Conservation (phyloP, 2,329 filamentous ascomycete genomes). For the Trichoderma aggressivum region DNA sequence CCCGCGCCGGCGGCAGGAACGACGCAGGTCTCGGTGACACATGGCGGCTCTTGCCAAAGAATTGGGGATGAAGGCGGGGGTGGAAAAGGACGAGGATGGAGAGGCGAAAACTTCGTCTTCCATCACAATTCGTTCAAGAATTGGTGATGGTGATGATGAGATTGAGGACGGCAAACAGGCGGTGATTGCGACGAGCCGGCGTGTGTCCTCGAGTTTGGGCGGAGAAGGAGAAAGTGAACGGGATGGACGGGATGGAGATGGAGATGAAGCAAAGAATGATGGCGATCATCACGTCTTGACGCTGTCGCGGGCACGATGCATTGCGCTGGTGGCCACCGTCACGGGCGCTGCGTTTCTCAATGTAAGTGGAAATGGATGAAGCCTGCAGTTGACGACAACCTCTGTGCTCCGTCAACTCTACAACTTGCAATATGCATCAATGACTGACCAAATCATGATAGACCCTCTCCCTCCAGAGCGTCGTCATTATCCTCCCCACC, state of each 20-base stretch:
- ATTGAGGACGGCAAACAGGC: neutral
- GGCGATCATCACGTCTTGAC: slow-evolving; percentile 30
- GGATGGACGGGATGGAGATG: neutral
- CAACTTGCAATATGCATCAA: too few relatives aligned
- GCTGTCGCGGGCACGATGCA: slow-evolving; percentile 50
- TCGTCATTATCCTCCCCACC: slow-evolving; percentile 61
- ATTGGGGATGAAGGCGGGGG: neutral
- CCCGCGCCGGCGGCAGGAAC: neutral
- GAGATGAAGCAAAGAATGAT: slow-evolving; percentile 2
- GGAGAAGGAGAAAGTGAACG: neutral
- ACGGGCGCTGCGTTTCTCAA: slow-evolving; percentile 57
- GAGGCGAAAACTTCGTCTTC: neutral
- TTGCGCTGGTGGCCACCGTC: slow-evolving; percentile 53
- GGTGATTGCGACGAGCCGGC: neutral
- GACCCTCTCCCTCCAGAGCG: slow-evolving; percentile 56
- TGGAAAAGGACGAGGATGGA: neutral
- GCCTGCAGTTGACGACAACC: neutral
- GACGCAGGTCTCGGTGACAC: neutral
- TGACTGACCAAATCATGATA: slow-evolving; percentile 23
- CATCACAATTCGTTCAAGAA: neutral
- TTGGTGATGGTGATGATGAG: neutral
- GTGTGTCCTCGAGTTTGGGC: neutral
- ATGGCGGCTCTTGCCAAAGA: neutral
- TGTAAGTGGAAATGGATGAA: slow-evolving; percentile 30
- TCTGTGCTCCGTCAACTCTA: neutral